Evolutionary conservation across 2,329 filamentous ascomycete genomes (phyloP), one percentile per base, ranked within the genome.

Genomic region (Ciborinia camelliae): DNA sequence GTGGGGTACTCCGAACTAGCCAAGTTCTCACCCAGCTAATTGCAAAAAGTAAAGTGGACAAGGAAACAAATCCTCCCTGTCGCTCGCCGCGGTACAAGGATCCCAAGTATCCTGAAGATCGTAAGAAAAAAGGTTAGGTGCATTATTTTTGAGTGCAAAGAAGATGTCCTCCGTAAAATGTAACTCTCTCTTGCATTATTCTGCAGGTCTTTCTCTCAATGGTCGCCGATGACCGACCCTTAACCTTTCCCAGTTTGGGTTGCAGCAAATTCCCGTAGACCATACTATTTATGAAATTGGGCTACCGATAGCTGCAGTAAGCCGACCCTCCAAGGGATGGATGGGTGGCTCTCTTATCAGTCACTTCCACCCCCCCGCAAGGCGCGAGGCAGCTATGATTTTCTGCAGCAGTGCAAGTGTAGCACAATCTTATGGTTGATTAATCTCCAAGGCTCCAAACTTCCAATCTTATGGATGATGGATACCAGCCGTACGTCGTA

Each of bases 51-150:
- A 52, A 61, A 61, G 26, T 6, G 32, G 26, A 59, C 62, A 41
- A 26, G 62, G 53, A 59, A 50, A 50, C 32, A 4, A 57, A 48
- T 48, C 53, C 53, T 63, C 30, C 62, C 52, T 35, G 26, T 50
- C 43, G 18, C 28, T 41, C 52, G 32, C 62, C 62, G 62, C 53
- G 43, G 52, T 43, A 59, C 62, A 50, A 48, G 53, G 52, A 47
- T 23, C 18, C 30, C 14, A 20, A n/a, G 15, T 41, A 58, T 63
- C 62, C 62, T 63, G 61, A 63, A 63, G 61, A 63, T 57, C 61
- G 39, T 28, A 28, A 47, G 61, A 32, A 12, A 63, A 57, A 48
- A 28, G 45, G 23, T 37, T 52, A 28, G 26, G 15, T 41, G 26
- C 45, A 52, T 39, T 51, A 37, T 32, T 35, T 5, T 35, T 26